Evolutionary conservation across 495 filamentous ascomycete species (phyloP), one percentile per base, ranked within the genome.

Genomic region (Talaromyces stipitatus): DNA sequence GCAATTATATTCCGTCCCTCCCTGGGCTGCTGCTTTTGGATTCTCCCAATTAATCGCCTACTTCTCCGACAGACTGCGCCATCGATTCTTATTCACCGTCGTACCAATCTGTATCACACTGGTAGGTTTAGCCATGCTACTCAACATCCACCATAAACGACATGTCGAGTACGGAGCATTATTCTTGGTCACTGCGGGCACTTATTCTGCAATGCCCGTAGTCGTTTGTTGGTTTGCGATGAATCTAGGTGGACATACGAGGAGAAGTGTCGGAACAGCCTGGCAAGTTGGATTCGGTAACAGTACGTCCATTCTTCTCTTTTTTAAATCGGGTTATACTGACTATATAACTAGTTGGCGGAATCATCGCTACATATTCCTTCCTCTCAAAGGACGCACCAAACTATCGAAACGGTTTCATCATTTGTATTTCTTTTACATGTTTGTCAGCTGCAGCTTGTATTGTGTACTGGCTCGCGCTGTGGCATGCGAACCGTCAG

Each of bases 201-300:
- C 54, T 7, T 89, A 88, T 63, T 78, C 80, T 52, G 87, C 89
- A 8, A 88, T 92, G 83, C 91, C 90, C 0, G 82, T 96, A 10
- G 79, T 89, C 33, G 82, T 95, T 0, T 97, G 91, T 67, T 98
- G 92, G 91, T 96, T 91, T 71, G 87, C 86, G 59, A 95, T 95
- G 83, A 96, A 96, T 61, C 72, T 95, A 14, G 88, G 88, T 1
- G 91, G 92, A 2, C 92, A 98, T 67, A 88, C 91, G 55, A 80
- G 91, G 1, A 81, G 91, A 14, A 78, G 86, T 38, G 84, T 98
- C 3, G 94, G 91, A 7, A 83, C 84, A 3, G 94, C 89, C 6
- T 96, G 87, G 87, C 91, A 96, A 66, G 75, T 97, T 43, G 91
- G 88, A 0, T 95, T 95, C 61, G 92, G 92, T n/a, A 96, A 97